These are phyloP conservation scores for Fusarium sp. DNA, from an alignment of 2,329 filamentous ascomycete genomes.

Conservation along the genomic window DNA sequence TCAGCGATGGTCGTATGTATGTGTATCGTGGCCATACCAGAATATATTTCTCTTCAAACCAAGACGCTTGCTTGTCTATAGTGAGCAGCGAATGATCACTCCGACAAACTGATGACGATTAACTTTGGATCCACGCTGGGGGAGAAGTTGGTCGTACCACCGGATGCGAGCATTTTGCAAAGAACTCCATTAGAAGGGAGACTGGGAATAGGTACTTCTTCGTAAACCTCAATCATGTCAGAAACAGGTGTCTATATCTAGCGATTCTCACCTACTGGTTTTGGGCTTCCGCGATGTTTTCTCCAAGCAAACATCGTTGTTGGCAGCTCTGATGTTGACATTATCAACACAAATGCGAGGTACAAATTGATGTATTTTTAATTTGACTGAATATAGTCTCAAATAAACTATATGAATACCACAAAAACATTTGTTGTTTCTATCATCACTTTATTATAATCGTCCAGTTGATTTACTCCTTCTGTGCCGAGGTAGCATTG, in stretches of 20 bases:
- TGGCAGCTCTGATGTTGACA: not conserved
- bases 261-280: not conserved
- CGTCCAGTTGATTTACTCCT: not conserved
- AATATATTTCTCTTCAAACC: conserved; percentile 38
- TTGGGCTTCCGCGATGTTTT: conserved; percentile 49
- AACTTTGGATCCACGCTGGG: not conserved
- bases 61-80: conserved; percentile 38
- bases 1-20: not conserved
- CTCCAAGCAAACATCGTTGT: conserved; percentile 52
- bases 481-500: not conserved
- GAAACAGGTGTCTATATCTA: accelerated
- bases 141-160: not conserved
- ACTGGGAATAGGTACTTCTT: conserved; percentile 10
- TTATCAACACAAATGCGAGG: not conserved
- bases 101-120: conserved; percentile 9
- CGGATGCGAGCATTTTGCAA: conserved; percentile 28
- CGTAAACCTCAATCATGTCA: conserved; percentile 3
- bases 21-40: not conserved
- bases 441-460: not conserved
- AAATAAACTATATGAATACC: not conserved
- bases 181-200: conserved; percentile 14
- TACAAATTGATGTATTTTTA: not conserved
- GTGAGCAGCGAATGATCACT: conserved; percentile 31
- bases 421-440: not conserved
- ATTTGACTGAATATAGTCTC: not conserved